Base-by-base conservation (phyloP, 768 basidiomycete genomes). In the Tulasnella sp. region DNA sequence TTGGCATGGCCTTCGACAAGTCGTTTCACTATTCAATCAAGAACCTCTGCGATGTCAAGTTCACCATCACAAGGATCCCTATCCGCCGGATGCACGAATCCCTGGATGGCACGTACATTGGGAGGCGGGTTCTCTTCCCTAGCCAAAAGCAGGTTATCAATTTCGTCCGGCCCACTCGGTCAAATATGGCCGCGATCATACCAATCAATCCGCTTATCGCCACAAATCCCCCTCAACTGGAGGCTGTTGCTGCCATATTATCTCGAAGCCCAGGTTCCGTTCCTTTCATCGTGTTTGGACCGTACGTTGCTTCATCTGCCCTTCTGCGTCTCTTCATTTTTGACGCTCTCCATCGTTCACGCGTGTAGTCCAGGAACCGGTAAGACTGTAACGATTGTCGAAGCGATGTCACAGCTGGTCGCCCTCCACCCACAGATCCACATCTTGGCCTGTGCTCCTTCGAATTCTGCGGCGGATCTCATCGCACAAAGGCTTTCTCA, bases 41-140 rank as follows among this genome's bases (percentile, higher is more conserved):
- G 2, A 71, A 74, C 41, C 68, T 53, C 0, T 83, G 76, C 66
- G 72, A 75, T 24, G 74, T 83, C 21, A 75, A 77, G 0, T 84
- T 84, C 69, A 61, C 62, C 24, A 67, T 84, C 7, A 82, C 78
- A 63, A 76, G 82, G 0, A 72, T 76, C 61, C 76, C 80, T 1
- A 58, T 81, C 7, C 75, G 77, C 19, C 72, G 83, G 0, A 81
- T 83, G 66, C 81, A 84, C 65, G 76, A 79, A 59, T 83, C 81
- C 0, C 66, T 84, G 53, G 73, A 76, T 42, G 71, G 72, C 0
- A 70, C 70, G 0, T 78, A 76, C 63, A 67, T 70, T 0, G 73
- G 75, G 44, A 70, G 75, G 8, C 73, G 78, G 0, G 66, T 82
- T 3, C 67, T 84, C 0, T 82, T 84, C 63, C 82, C 82, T 0